Conservation (phyloP, 805 yeast genomes). For the Komagataella pseudopastoris region DNA sequence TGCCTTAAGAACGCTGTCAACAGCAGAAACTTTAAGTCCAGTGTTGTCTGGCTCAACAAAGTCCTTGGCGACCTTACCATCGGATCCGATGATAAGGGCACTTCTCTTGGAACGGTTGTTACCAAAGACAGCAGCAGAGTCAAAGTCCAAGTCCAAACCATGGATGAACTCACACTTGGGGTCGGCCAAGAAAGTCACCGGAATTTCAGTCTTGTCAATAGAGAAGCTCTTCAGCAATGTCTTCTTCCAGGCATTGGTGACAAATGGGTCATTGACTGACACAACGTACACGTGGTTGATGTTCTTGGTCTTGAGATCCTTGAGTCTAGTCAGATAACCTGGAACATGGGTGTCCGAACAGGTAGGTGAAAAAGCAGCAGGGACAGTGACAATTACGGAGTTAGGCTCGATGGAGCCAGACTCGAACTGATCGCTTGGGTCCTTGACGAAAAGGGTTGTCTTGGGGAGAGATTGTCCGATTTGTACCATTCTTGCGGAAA, state of each 20-base stretch:
- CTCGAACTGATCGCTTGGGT: neutral
- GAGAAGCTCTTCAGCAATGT: constrained; percentile 14
- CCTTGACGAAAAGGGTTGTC: neutral
- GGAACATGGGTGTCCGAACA: constrained; percentile 67
- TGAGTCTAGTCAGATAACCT: constrained; percentile 42
- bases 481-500: neutral
- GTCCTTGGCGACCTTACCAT: constrained; percentile 54
- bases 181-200: constrained; percentile 49
- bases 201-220: neutral
- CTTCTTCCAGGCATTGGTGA: constrained; percentile 69
- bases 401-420: constrained; percentile 13
- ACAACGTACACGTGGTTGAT: constrained; percentile 47
- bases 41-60: constrained; percentile 77
- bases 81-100: constrained; percentile 52
- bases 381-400: constrained; percentile 42
- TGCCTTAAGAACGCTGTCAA: constrained; percentile 24
- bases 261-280: constrained; percentile 81
- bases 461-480: neutral
- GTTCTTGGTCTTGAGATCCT: constrained; percentile 54
- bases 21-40: constrained; percentile 43
- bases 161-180: constrained; percentile 62
- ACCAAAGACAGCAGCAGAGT: constrained; percentile 67
- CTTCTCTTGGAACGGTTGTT: constrained; percentile 62
- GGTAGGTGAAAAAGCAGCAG: constrained; percentile 75
- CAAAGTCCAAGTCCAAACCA: constrained; percentile 55